Percentiles rank a stretch among this genome's conserved stretches.
Conservation (phyloP, 371 early-diverging fungal species). For the Mortierella sp. region DNA sequence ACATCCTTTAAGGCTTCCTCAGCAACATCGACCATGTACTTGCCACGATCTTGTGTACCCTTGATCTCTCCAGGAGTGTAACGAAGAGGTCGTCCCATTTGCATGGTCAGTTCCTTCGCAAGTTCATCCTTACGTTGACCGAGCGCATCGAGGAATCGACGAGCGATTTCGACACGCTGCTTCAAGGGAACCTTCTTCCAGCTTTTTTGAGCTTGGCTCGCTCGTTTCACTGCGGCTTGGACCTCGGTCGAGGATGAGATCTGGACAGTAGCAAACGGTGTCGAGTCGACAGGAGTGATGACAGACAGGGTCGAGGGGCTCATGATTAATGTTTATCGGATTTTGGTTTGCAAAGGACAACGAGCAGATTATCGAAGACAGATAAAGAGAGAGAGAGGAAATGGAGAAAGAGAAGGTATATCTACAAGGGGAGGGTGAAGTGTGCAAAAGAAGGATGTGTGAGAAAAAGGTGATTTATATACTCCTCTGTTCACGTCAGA, state of each 20-base stretch:
- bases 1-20: conserved; percentile 71
- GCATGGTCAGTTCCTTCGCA: conserved; percentile 69
- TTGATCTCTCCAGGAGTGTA: conserved; percentile 80
- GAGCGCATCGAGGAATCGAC: conserved; percentile 69
- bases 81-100: conserved; percentile 84
- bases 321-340: conserved; percentile 9
- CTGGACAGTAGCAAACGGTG: conserved; percentile 35
- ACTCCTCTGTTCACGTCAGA: no score
- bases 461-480: no score
- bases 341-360: not conserved
- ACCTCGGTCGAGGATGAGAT: conserved; percentile 58
- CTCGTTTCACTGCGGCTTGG: conserved; percentile 58
- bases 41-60: conserved; percentile 77
- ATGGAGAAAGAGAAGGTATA: no score
- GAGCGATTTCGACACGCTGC: conserved; percentile 65
- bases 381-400: no score
- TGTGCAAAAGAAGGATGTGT: no score
- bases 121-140: conserved; percentile 70
- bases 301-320: conserved; percentile 26
- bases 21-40: conserved; percentile 81
- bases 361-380: no score
- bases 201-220: conserved; percentile 57
- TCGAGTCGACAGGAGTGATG: conserved; percentile 51
- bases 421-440: no score
- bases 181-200: conserved; percentile 68